Conservation (phyloP, 1,139 yeast species). For the Candida sp. region DNA sequence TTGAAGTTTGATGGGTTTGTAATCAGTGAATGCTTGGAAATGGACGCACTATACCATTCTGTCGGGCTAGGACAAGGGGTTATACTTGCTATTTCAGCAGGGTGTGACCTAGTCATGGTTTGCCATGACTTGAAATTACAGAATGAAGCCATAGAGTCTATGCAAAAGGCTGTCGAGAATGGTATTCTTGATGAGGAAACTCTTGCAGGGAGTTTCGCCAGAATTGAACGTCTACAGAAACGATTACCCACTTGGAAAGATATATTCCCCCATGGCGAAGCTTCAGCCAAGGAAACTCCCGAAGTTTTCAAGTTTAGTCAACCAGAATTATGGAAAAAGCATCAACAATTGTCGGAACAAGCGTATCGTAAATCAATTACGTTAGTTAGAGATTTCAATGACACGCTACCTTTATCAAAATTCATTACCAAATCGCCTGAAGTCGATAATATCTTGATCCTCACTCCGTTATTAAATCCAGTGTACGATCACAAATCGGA, state of each 20-base stretch:
- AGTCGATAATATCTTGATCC: conserved; percentile 40
- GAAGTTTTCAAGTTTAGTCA: conserved; percentile 20
- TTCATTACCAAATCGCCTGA: conserved; percentile 24
- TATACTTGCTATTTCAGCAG: conserved; percentile 58
- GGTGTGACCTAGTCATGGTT: conserved; percentile 64
- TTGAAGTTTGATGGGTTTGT: conserved; percentile 58
- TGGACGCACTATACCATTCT: conserved; percentile 62
- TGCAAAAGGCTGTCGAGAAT: conserved; percentile 49
- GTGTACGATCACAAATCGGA: conserved; percentile 17
- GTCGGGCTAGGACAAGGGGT: conserved; percentile 70
- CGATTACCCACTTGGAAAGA: conserved; percentile 47
- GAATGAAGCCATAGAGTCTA: conserved; percentile 55
- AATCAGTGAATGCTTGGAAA: conserved; percentile 62
- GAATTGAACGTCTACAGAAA: conserved; percentile 46
- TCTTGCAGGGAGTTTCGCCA: conserved; percentile 34
- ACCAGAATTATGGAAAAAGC: conserved; percentile 39
- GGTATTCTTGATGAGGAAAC: conserved; percentile 51
- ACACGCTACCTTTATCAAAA: conserved; percentile 49
- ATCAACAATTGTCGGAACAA: conserved; percentile 39
- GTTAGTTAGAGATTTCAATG: conserved; percentile 52
- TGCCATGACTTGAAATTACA: conserved; percentile 59
- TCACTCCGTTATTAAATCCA: conserved; percentile 54
- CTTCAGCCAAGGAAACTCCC: conserved; percentile 24
- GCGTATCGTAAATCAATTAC: conserved; percentile 58
- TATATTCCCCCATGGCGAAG: conserved; percentile 37